Conservation (phyloP, 257 asterid species). For the Nicotiana otophora region DNA sequence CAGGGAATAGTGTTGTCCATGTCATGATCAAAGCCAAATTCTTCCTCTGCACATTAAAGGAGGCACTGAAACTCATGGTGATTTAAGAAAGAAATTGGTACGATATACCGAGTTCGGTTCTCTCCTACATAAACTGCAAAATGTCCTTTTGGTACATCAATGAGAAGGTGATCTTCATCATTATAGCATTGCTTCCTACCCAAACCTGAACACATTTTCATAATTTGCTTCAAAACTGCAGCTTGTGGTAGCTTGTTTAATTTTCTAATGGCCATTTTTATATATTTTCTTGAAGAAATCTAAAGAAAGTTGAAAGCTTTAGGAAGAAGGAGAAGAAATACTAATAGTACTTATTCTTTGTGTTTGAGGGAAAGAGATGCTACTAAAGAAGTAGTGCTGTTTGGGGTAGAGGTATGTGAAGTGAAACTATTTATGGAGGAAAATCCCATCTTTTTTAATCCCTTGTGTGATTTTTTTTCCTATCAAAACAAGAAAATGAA, state of each 20-base stretch:
- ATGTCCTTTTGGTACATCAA: too few species aligned
- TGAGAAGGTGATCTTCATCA: background rate
- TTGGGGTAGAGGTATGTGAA: background rate
- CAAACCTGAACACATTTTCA: constrained; percentile 18
- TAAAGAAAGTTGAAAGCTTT: background rate
- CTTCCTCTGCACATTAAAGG: constrained; percentile 40
- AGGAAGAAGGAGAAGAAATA: background rate
- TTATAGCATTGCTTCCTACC: constrained; percentile 7
- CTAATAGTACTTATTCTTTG: background rate
- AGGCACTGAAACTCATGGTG: constrained; percentile 44
- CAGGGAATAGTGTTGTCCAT: constrained; percentile 52
- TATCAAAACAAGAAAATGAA: too few species aligned
- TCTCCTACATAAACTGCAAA: constrained; percentile 38
- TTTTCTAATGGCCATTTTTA: constrained; percentile 17
- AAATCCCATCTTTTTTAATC: background rate
- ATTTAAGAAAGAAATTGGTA: constrained; percentile 37
- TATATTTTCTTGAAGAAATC: background rate
- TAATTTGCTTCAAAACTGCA: constrained; percentile 20
- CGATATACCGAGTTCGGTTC: constrained; percentile 21
- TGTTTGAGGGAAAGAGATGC: background rate
- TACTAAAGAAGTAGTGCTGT: background rate
- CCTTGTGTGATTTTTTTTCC: too few species aligned
- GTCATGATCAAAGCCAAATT: constrained; percentile 43
- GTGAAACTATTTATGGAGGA: constrained; percentile 10
- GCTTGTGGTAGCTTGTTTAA: constrained; percentile 13